Evolutionary conservation across 2,329 filamentous ascomycete species (phyloP).

Genomic region (Anthostomella pinea): DNA sequence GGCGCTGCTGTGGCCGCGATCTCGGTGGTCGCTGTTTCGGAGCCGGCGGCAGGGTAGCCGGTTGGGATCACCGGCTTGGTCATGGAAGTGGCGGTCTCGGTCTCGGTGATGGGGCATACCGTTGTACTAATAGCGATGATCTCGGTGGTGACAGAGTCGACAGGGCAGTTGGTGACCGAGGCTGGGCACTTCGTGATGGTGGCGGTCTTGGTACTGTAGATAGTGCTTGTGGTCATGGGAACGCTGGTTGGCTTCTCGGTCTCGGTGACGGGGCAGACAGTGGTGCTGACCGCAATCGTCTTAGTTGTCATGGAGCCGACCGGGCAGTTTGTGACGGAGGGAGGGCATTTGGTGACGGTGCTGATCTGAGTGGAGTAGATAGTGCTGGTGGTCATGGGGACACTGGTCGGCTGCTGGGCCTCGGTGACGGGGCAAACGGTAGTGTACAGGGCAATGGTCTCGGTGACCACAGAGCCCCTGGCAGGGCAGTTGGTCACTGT

Average conservation of each 20-base stretch:
- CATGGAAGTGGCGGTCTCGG: too few relatives aligned
- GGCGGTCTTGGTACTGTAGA: slow-evolving; percentile 3
- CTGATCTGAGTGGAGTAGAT: slow-evolving; percentile 26
- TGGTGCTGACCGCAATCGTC: slow-evolving; percentile 43
- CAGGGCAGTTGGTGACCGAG: slow-evolving; percentile 5
- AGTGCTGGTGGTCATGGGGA: slow-evolving; percentile 26
- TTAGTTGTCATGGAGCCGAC: slow-evolving; percentile 36
- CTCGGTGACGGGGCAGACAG: slow-evolving; percentile 36
- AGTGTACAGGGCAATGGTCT: slow-evolving; percentile 42
- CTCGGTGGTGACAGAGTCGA: too few relatives aligned
- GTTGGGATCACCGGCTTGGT: too few relatives aligned
- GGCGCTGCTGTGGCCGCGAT: too few relatives aligned
- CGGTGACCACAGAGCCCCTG: slow-evolving; percentile 34
- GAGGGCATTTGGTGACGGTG: slow-evolving; percentile 29
- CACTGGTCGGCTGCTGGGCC: slow-evolving; percentile 12
- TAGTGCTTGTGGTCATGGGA: slow-evolving; percentile 6
- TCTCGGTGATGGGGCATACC: too few relatives aligned
- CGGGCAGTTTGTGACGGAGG: slow-evolving; percentile 37
- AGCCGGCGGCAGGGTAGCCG: too few relatives aligned
- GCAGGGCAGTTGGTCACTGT: slow-evolving; percentile 38
- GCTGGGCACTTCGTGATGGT: slow-evolving; percentile 6
- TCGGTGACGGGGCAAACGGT: slow-evolving; percentile 38
- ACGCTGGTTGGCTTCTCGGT: slow-evolving; percentile 12
- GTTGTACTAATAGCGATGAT: too few relatives aligned
- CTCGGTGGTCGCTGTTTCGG: too few relatives aligned